Evolutionary conservation across 768 basidiomycete genomes (phyloP).

Genomic region (Phaffia tasmanica): DNA sequence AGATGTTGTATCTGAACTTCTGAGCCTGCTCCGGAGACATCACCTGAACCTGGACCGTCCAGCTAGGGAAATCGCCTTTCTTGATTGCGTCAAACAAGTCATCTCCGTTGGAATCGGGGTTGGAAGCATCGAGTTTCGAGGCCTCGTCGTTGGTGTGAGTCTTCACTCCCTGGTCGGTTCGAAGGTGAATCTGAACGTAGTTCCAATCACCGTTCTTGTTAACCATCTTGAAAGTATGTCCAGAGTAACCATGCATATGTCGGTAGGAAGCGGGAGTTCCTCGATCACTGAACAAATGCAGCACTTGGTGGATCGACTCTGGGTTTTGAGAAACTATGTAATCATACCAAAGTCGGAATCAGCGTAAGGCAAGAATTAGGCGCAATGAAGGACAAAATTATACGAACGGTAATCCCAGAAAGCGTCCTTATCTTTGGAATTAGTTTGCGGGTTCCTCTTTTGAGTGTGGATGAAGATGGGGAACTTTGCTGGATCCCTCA

Average conservation of each 20-base stretch:
- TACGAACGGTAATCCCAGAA: neutral
- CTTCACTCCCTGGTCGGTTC: slow-evolving; percentile 41
- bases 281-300: slow-evolving; percentile 43
- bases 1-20: slow-evolving; percentile 67
- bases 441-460: slow-evolving; percentile 68
- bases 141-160: slow-evolving; percentile 63
- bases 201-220: slow-evolving; percentile 32
- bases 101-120: slow-evolving; percentile 39
- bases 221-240: slow-evolving; percentile 42
- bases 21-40: slow-evolving; percentile 90
- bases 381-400: neutral
- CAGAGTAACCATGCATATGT: slow-evolving; percentile 78
- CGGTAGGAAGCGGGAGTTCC: slow-evolving; percentile 49
- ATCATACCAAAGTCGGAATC: slow-evolving; percentile 52
- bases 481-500: slow-evolving; percentile 37
- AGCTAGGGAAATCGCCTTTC: slow-evolving; percentile 38
- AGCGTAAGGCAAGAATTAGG: slow-evolving; percentile 8
- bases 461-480: slow-evolving; percentile 45
- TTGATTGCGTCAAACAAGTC: slow-evolving; percentile 43
- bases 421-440: slow-evolving; percentile 69
- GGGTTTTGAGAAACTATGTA: slow-evolving; percentile 37
- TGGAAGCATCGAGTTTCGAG: slow-evolving; percentile 53
- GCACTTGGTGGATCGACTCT: slow-evolving; percentile 42
- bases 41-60: slow-evolving; percentile 53
- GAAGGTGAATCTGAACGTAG: slow-evolving; percentile 40